Conservation (phyloP, 1,139 yeast genomes). For the Debaryomyces singareniensis region DNA sequence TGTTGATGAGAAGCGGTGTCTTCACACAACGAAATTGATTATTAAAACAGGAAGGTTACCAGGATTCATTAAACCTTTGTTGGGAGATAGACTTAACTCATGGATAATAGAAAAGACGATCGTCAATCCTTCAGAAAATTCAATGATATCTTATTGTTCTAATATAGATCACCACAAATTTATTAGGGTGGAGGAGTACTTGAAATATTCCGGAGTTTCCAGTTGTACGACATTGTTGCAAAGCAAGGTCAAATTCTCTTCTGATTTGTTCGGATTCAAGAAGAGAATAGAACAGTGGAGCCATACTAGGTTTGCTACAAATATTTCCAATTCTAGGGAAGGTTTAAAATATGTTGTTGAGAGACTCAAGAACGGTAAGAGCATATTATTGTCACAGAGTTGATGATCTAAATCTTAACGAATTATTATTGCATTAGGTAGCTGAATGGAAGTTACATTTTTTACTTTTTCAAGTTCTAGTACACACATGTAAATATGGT, state of each 20-base stretch:
- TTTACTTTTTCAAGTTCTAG: no score
- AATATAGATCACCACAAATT: slow-evolving; percentile 83
- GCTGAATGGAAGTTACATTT: no score
- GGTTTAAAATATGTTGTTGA: slow-evolving; percentile 58
- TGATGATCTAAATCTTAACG: no score
- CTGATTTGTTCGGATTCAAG: slow-evolving; percentile 66
- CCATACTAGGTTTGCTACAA: slow-evolving; percentile 59
- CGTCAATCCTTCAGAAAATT: slow-evolving; percentile 55
- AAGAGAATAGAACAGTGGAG: slow-evolving; percentile 83
- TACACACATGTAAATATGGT: no score
- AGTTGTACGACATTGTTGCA: slow-evolving; percentile 31
- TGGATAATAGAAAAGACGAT: slow-evolving; percentile 82
- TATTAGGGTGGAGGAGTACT: slow-evolving; percentile 73
- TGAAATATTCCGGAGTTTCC: slow-evolving; percentile 31
- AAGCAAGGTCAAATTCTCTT: slow-evolving; percentile 61
- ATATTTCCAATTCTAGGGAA: slow-evolving; percentile 57
- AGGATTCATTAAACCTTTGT: slow-evolving; percentile 66
- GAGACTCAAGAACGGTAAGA: not conserved
- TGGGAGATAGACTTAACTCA: slow-evolving; percentile 66
- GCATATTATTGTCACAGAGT: not conserved
- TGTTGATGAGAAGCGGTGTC: slow-evolving; percentile 57
- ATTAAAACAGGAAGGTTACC: slow-evolving; percentile 81
- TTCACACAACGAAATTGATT: slow-evolving; percentile 69
- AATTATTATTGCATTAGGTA: no score
- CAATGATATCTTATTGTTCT: slow-evolving; percentile 67